Evolutionary conservation across 805 yeast species (phyloP).

Genomic region (Candida piceae): DNA sequence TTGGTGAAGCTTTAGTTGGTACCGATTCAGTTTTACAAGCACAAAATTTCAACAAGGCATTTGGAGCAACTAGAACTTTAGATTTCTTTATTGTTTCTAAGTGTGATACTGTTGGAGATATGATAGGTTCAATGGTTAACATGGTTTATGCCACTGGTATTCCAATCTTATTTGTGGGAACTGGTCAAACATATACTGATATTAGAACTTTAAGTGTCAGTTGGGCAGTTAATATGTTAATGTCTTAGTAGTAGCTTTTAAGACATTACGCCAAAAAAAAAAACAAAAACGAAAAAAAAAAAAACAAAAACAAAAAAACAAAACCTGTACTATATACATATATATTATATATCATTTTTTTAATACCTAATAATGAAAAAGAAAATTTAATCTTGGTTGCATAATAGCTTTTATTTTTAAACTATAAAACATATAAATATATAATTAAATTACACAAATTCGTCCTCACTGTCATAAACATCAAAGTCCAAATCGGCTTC

Average conservation of each 20-base stretch:
- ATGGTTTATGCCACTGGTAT: conserved; percentile 96
- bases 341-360: no score
- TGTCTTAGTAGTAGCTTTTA: no score
- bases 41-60: conserved; percentile 84
- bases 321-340: no score
- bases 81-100: conserved; percentile 92
- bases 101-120: conserved; percentile 95
- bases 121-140: conserved; percentile 94
- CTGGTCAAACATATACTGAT: conserved; percentile 96
- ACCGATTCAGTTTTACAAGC: conserved; percentile 97
- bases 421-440: no score
- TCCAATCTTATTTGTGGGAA: conserved; percentile 92
- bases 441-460: conserved; percentile 14
- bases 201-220: conserved; percentile 83
- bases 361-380: no score
- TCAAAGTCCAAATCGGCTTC: conserved; percentile 36
- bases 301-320: neutral
- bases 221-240: conserved; percentile 84
- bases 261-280: neutral
- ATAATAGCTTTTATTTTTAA: no score
- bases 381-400: no score
- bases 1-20: conserved; percentile 96
- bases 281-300: neutral
- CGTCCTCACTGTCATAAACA: conserved; percentile 37
- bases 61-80: conserved; percentile 73